These are phyloP conservation scores for Sporothrix humicola DNA, from an alignment of 2,329 filamentous ascomycete species.

Conservation along the genomic window DNA sequence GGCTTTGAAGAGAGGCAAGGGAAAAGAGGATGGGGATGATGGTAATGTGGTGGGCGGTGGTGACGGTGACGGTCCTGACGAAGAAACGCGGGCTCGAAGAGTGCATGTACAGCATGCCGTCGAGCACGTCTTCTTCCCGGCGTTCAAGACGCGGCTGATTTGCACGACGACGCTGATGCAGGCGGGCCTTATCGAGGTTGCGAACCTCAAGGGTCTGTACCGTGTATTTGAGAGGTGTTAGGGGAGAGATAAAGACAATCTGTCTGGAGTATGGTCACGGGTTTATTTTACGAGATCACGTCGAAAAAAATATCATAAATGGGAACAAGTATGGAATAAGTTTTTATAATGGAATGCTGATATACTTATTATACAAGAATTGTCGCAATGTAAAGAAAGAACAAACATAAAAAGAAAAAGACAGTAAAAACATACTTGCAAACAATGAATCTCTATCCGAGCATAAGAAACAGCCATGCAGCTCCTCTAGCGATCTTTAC, in stretches of 20 bases:
- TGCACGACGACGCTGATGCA: slow-evolving; percentile 79
- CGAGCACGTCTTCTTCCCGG: slow-evolving; percentile 88
- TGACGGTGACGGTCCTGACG: slow-evolving; percentile 47
- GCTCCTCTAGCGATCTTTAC: too few relatives aligned
- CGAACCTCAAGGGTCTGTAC: slow-evolving; percentile 90
- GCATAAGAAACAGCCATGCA: slow-evolving; percentile 16
- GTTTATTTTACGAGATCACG: slow-evolving; percentile 16
- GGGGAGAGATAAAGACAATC: not conserved
- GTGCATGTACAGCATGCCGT: slow-evolving; percentile 74
- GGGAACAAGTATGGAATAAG: not conserved
- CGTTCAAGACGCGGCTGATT: slow-evolving; percentile 80
- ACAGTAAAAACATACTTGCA: slow-evolving; percentile 28
- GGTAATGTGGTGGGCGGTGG: slow-evolving; percentile 37
- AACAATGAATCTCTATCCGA: too few relatives aligned
- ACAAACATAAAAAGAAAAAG: slow-evolving; percentile 30
- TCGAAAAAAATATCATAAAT: not conserved
- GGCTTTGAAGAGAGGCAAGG: slow-evolving; percentile 38
- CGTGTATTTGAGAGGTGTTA: slow-evolving; percentile 92
- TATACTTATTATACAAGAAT: slow-evolving; percentile 37
- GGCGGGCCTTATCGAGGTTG: slow-evolving; percentile 79
- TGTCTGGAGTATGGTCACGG: not conserved
- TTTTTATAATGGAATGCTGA: not conserved
- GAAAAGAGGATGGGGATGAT: slow-evolving; percentile 20
- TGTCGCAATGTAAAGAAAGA: slow-evolving; percentile 32
- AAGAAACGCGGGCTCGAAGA: slow-evolving; percentile 63